A percentile compares a stretch with the other conserved stretches of the same genome.
These are phyloP conservation scores for Penicillium macrosclerotiorum DNA, from an alignment of 495 filamentous ascomycete genomes.

Conservation along the genomic window DNA sequence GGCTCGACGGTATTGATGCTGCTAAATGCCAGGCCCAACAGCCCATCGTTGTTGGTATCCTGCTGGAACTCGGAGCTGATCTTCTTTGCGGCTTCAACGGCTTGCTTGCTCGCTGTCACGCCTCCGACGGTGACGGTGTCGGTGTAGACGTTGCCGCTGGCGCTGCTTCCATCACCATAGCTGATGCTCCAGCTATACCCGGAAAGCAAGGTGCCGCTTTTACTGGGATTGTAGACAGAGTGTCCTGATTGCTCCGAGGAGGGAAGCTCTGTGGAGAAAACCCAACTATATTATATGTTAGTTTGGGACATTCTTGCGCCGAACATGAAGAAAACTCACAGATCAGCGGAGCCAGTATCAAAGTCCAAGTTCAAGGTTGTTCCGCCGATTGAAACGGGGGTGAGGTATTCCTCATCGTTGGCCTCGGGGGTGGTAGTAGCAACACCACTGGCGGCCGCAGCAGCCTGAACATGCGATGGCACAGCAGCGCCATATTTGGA, in stretches of 20 bases:
- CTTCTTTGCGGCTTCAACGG: constrained; percentile 61
- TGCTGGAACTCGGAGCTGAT: constrained; percentile 59
- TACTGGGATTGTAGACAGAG: constrained; percentile 56
- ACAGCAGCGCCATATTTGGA: constrained; percentile 40
- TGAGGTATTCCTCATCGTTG: constrained; percentile 62
- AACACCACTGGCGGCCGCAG: constrained; percentile 39
- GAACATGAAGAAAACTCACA: constrained; percentile 44
- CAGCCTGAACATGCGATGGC: constrained; percentile 38
- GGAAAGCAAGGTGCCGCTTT: constrained; percentile 40
- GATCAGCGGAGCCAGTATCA: constrained; percentile 72
- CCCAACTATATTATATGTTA: constrained; percentile 45
- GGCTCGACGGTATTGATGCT: constrained; percentile 65
- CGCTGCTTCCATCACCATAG: constrained; percentile 69
- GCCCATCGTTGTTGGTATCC: constrained; percentile 60
- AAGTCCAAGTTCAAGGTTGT: constrained; percentile 63
- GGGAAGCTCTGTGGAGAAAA: constrained; percentile 48
- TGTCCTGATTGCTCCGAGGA: constrained; percentile 52
- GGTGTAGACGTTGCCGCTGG: constrained; percentile 61
- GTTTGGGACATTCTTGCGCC: no score
- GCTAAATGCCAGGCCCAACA: constrained; percentile 72
- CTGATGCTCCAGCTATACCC: constrained; percentile 61
- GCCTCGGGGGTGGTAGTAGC: constrained; percentile 50
- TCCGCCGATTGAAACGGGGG: constrained; percentile 60
- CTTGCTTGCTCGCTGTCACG: constrained; percentile 58
- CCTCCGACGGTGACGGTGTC: constrained; percentile 66